Evolutionary conservation across 352 stramenopile species (phyloP), one percentile per base, ranked within the genome.

Genomic region (Phytophthora tubulina): DNA sequence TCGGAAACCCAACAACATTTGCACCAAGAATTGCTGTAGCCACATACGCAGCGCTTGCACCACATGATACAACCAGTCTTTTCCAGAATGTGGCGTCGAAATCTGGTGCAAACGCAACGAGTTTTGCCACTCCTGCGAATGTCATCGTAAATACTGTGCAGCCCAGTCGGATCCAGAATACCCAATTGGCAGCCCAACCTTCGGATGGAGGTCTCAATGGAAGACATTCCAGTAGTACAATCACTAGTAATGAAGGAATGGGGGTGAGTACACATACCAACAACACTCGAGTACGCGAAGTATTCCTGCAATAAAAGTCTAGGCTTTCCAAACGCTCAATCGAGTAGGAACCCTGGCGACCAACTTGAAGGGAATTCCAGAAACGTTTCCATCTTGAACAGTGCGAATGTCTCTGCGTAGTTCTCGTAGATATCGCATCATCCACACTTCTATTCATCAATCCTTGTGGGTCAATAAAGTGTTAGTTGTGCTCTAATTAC

Each of bases 341-440:
- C 1, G 63, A 71, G 63, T 71, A 71, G 2, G 55, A 65, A 27
- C 63, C 63, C n/a, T 64, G 63, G 14, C 46, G 63, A 46, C 63
- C 53, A 14, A 71, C 63, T 45, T 71, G 54, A 32, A 71, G 44
- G 2, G 27, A 33, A 3, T 46, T 58, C 63, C 53, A 71, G 21
- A 27, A 27, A 27, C 21, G 21, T 27, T 27, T 27, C 21, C 21
- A 27, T 27, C 21, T 27, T 27, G 21, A 27, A 27, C 21, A 27
- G 21, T 27, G 21, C 21, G 21, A 27, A 27, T 27, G 21, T 27
- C 21, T 27, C 21, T 27, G 21, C 21, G 21, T 27, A 27, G 21
- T 27, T 27, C 21, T 27, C 21, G 21, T 27, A 27, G 21, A 27
- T 27, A 27, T 27, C 21, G 21, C 21, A 27, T 27, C 21, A 27